A percentile compares a stretch with the other conserved stretches of the same genome.
phyloP scores from a whole-genome alignment of 2,329 filamentous ascomycete species.

The Seiridium unicorne region DNA sequence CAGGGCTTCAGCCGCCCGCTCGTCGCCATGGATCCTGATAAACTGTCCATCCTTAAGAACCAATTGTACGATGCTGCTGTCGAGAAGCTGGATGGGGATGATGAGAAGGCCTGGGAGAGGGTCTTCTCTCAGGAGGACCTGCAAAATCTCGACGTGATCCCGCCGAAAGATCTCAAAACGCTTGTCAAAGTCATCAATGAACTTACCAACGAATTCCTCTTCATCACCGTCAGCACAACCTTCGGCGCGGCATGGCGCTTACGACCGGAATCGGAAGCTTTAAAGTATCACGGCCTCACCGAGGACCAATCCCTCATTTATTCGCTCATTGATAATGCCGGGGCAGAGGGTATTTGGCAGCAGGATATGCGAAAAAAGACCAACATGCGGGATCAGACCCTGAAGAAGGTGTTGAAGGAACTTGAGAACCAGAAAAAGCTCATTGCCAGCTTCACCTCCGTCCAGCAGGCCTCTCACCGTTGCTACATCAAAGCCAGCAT shows the following conservation, averaged over 20 bases:
- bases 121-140: constrained; percentile 60
- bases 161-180: constrained; percentile 52
- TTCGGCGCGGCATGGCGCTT: constrained; percentile 55
- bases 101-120: constrained; percentile 37
- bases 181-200: constrained; percentile 56
- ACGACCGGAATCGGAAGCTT: constrained; percentile 58
- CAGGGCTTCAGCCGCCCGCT: constrained; percentile 1
- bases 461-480: constrained; percentile 86
- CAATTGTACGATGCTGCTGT: constrained; percentile 56
- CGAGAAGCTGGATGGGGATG: constrained; percentile 40
- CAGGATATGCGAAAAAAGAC: constrained; percentile 78
- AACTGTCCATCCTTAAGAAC: constrained; percentile 45
- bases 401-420: constrained; percentile 80
- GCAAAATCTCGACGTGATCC: constrained; percentile 54
- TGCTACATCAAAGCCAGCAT: constrained; percentile 93
- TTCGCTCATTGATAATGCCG: constrained; percentile 82
- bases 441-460: constrained; percentile 87
- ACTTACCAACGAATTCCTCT: constrained; percentile 59
- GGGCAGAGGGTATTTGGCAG: constrained; percentile 85
- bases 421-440: constrained; percentile 73
- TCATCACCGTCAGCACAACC: constrained; percentile 45
- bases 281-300: constrained; percentile 50
- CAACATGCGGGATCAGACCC: constrained; percentile 78
- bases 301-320: constrained; percentile 85
- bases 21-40: constrained; percentile 23